Evolutionary conservation across 2,329 filamentous ascomycete species (phyloP).

Genomic region (Orbilia quercus): DNA sequence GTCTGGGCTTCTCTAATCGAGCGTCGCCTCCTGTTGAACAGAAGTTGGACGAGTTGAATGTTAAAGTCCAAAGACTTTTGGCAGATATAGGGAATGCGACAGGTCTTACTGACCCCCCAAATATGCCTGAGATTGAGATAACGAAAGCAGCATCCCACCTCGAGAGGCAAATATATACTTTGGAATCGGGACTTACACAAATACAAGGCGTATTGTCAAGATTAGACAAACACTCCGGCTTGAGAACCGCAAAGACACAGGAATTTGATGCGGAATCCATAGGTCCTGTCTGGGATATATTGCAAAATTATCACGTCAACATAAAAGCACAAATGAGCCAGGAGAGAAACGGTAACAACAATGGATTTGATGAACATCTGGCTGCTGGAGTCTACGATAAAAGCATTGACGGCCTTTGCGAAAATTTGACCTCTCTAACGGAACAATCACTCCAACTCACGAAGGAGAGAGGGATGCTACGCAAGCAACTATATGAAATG

Average conservation of each 20-base stretch:
- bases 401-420: constrained; percentile 11
- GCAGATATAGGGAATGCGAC: constrained; percentile 68
- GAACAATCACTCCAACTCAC: constrained; percentile 19
- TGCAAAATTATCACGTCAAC: not conserved
- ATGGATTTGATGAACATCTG: not conserved
- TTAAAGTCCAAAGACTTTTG: constrained; percentile 74
- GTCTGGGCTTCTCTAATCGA: no score
- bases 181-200: constrained; percentile 71
- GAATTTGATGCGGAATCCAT: constrained; percentile 55
- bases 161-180: constrained; percentile 75
- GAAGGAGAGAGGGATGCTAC: constrained; percentile 8
- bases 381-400: not conserved
- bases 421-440: constrained; percentile 12
- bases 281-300: constrained; percentile 4
- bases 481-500: constrained; percentile 22
- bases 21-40: constrained; percentile 70
- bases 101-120: not conserved
- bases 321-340: not conserved
- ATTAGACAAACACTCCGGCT: constrained; percentile 19
- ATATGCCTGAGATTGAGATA: not conserved
- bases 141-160: constrained; percentile 61
- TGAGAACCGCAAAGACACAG: constrained; percentile 61
- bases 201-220: constrained; percentile 60
- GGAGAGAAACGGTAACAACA: not conserved
- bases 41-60: constrained; percentile 76